Percentiles rank a stretch among this genome's conserved stretches.
Evolutionary conservation across 1,284 basidiomycete genomes (phyloP).

Genomic region (Ceratobasidium sp.): DNA sequence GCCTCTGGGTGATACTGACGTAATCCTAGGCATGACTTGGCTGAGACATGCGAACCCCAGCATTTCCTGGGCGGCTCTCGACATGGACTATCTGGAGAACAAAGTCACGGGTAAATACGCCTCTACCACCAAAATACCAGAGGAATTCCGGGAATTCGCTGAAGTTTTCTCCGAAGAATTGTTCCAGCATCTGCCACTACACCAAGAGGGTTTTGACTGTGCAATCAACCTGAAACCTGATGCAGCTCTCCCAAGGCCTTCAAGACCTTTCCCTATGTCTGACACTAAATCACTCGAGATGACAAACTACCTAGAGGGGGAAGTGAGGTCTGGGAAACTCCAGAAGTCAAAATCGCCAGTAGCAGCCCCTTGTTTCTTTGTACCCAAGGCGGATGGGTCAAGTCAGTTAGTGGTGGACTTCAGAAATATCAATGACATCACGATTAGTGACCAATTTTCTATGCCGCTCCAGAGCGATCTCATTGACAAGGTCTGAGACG

Average conservation of each 20-base stretch:
- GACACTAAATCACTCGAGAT: background rate
- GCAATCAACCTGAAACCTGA: background rate
- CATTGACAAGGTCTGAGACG: slow-evolving; percentile 3
- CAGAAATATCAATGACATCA: slow-evolving; percentile 30
- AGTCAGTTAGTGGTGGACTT: slow-evolving; percentile 25
- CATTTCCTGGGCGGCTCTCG: too few relatives aligned
- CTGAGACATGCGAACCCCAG: too few relatives aligned
- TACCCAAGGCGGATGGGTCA: slow-evolving; percentile 27
- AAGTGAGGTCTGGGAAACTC: background rate
- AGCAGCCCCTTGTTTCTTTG: slow-evolving; percentile 31
- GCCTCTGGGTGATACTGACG: too few relatives aligned
- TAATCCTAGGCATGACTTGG: too few relatives aligned
- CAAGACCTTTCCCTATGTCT: background rate
- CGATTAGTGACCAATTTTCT: slow-evolving; percentile 16
- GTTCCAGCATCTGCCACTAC: too few relatives aligned
- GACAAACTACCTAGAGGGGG: background rate
- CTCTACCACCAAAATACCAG: too few relatives aligned
- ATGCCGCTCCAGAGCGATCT: slow-evolving; percentile 33
- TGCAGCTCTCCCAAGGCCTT: background rate
- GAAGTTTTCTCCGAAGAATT: too few relatives aligned
- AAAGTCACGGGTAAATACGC: too few relatives aligned
- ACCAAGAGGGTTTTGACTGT: too few relatives aligned
- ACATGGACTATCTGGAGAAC: too few relatives aligned
- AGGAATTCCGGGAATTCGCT: too few relatives aligned
- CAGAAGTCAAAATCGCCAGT: background rate